Base-by-base conservation (phyloP, 1,139 yeast species). In the Kurtzmaniella quercitrusa region DNA sequence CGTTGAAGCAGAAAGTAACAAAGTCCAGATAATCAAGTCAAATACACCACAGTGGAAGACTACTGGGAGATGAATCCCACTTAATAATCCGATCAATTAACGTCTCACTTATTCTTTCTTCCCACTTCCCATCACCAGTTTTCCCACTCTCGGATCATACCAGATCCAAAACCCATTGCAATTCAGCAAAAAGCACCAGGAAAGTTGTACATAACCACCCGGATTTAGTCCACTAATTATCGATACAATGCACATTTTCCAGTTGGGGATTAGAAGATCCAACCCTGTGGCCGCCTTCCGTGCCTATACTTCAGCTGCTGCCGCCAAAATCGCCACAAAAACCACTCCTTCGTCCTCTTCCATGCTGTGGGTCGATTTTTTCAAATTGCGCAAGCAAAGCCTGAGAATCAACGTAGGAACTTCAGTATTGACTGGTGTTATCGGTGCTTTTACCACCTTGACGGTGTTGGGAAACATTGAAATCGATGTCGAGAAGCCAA, bases 401-500 rank as follows among this genome's bases (percentile, higher is more conserved):
- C 82, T 91, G 53, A 68, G 81, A 43, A 70, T 87, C 50, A 88
- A 90, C 59, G 65, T 81, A 10, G 77, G 73, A 3, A 75, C 90
- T 5, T 87, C 96, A 0, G 64, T 77, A 1, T 59, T 82, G 45
- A 82, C 96, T 2, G 86, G 94, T 1, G 44, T 85, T 14, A 57
- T 75, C 3, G 93, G 95, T 3, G 80, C 88, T 21, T 70, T 75
- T n/a, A 59, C 75, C 3, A 85, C 97, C 2, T 86, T 93, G 79
- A 79, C 79, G 1, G 83, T 81, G 56, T 71, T 91, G 48, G 85
- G 96, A 34, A 85, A 86, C 57, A 71, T 86, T 50, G 91, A 85
- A 55, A 79, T 93, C 48, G 95, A 88, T 59, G 85, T 90, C 34
- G 89, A 95, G 43, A 85, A 86, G 58, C 78, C 80, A 48, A 76